Conservation (phyloP, 2,329 filamentous ascomycete species). For the Pseudonectria buxi region DNA sequence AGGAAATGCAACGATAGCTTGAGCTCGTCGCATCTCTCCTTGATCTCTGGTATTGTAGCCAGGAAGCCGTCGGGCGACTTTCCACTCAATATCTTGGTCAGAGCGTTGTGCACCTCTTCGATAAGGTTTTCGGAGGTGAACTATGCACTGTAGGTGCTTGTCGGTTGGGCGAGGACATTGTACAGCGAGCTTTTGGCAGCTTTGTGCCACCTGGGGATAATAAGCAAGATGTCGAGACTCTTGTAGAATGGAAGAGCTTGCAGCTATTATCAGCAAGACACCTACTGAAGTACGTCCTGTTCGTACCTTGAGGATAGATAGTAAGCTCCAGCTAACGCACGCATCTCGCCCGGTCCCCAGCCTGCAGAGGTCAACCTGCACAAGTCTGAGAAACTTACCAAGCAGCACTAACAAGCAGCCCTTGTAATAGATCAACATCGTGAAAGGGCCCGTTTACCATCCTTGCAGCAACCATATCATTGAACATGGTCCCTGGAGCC, state of each 20-base stretch:
- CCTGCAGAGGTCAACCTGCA: slow-evolving; percentile 22
- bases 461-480: slow-evolving; percentile 18
- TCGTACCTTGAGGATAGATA: slow-evolving; percentile 26
- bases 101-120: slow-evolving; percentile 24
- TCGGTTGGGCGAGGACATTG: slow-evolving; percentile 13
- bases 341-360: slow-evolving; percentile 21
- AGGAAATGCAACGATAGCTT: slow-evolving; percentile 21
- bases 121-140: slow-evolving; percentile 24
- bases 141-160: slow-evolving; percentile 23
- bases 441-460: slow-evolving; percentile 20
- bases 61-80: slow-evolving; percentile 4
- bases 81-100: slow-evolving; percentile 4
- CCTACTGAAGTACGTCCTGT: fast-evolving
- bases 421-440: slow-evolving; percentile 24
- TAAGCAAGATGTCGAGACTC: slow-evolving; percentile 24
- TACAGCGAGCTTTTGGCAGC: slow-evolving; percentile 14
- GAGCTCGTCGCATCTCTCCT: slow-evolving; percentile 11
- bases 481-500: slow-evolving; percentile 20
- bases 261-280: fast-evolving
- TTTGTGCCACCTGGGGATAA: slow-evolving; percentile 22
- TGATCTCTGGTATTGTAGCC: slow-evolving; percentile 15
- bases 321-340: slow-evolving; percentile 25
- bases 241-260: slow-evolving; percentile 16
- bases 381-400: slow-evolving; percentile 26
- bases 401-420: slow-evolving; percentile 24